Evolutionary conservation across 139 green algal species (phyloP).

Genomic region (Chlorella sp.): DNA sequence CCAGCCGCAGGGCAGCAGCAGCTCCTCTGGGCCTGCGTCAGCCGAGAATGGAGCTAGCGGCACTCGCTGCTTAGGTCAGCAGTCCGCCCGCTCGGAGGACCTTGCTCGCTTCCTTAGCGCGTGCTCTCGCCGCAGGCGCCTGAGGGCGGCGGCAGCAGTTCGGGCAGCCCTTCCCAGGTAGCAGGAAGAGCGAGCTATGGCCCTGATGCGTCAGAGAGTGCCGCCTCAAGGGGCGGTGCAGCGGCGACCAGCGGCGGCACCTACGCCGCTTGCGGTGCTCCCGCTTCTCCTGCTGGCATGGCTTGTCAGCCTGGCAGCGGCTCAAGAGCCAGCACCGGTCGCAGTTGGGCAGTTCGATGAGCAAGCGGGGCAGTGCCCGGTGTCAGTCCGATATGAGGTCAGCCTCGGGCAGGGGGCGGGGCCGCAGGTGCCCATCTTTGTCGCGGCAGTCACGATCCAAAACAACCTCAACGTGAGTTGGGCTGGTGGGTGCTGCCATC

Average conservation of each 20-base stretch:
- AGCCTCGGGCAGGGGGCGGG: constrained; percentile 33
- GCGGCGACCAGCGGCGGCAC: neutral
- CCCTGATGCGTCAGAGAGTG: neutral
- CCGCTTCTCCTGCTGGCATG: neutral
- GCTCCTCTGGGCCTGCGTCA: too few species aligned
- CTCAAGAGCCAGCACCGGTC: neutral
- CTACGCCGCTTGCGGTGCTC: neutral
- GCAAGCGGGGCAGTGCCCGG: constrained; percentile 38
- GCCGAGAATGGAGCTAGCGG: too few species aligned
- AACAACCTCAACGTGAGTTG: constrained; percentile 25
- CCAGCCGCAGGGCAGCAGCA: too few species aligned
- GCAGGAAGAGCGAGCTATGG: neutral
- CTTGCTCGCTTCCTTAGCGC: too few species aligned
- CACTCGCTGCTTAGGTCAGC: too few species aligned
- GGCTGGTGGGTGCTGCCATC: neutral
- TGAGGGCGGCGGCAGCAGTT: too few species aligned
- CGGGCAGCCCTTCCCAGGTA: too few species aligned
- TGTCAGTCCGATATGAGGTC: constrained; percentile 46
- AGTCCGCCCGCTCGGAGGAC: too few species aligned
- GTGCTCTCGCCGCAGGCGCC: too few species aligned
- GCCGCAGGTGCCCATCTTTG: constrained; percentile 49
- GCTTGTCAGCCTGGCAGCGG: neutral
- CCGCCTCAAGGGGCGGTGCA: too few species aligned
- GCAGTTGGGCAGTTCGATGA: neutral
- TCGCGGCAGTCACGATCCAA: constrained; percentile 35